A percentile compares a stretch with the other conserved stretches of the same genome.
These are phyloP conservation scores for Polyporus tsugae DNA, from an alignment of 1,284 basidiomycete species.

Conservation along the genomic window DNA sequence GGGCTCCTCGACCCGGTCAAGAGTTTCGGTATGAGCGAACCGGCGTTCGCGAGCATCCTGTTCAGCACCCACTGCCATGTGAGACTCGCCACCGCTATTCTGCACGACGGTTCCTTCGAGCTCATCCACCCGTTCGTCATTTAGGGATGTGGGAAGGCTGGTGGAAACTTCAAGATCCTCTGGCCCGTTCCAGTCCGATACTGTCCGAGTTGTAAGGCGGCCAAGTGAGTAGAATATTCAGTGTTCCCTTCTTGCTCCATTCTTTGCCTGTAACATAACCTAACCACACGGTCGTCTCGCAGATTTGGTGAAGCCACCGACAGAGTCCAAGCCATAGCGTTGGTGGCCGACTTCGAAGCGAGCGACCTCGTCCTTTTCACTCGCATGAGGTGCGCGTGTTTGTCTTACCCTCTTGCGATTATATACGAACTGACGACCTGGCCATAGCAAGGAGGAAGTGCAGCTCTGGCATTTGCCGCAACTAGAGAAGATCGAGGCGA, in stretches of 20 bases:
- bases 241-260: background rate
- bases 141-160: background rate
- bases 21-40: constrained; percentile 35
- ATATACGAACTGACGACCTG: background rate
- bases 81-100: background rate
- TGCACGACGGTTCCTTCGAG: background rate
- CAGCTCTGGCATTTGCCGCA: background rate
- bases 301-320: background rate
- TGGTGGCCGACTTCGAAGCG: background rate
- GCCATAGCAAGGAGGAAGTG: background rate
- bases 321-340: background rate
- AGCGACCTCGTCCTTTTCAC: background rate
- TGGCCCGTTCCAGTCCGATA: constrained; percentile 1
- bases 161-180: background rate
- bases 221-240: background rate
- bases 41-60: constrained; percentile 35
- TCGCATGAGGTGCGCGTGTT: background rate
- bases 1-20: background rate
- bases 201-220: background rate
- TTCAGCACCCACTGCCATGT: constrained; percentile 38
- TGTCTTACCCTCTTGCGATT: too few relatives aligned
- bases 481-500: background rate
- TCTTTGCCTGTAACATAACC: background rate
- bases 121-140: background rate
- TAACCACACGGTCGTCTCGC: background rate